Percentiles rank a stretch among this genome's conserved stretches.
Conservation (phyloP, 805 yeast species). For the Saccharomyces cerevisiae region DNA sequence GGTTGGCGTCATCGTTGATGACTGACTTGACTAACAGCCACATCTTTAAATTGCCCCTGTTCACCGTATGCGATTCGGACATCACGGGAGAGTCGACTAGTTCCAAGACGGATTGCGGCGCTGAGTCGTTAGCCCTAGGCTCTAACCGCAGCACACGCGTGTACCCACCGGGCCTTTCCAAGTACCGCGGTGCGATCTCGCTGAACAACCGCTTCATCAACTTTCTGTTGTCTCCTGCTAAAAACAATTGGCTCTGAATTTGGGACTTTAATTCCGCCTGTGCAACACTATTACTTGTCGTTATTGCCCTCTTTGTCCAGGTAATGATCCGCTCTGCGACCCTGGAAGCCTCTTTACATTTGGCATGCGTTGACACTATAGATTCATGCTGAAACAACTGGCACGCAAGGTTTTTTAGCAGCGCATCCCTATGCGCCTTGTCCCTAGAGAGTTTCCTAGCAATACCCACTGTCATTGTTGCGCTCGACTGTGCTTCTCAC, state of each 20-base stretch:
- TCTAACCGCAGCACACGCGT: slow-evolving; percentile 80
- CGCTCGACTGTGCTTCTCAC: not conserved
- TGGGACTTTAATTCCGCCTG: slow-evolving; percentile 14
- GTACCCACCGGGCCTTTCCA: slow-evolving; percentile 64
- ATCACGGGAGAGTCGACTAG: slow-evolving; percentile 56
- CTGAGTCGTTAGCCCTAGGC: slow-evolving; percentile 80
- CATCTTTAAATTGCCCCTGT: slow-evolving; percentile 26
- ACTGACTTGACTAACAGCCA: slow-evolving; percentile 22
- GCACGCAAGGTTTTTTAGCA: slow-evolving; percentile 57
- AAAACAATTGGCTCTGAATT: slow-evolving; percentile 36
- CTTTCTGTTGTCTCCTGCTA: slow-evolving; percentile 38
- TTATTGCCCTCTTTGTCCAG: slow-evolving; percentile 39
- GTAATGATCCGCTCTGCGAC: slow-evolving; percentile 57
- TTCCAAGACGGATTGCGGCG: slow-evolving; percentile 83
- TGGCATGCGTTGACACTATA: slow-evolving; percentile 63
- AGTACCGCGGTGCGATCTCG: slow-evolving; percentile 58
- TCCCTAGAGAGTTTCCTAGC: slow-evolving; percentile 33
- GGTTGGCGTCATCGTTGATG: slow-evolving; percentile 20
- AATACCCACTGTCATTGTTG: slow-evolving; percentile 25
- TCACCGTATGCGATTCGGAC: slow-evolving; percentile 6
- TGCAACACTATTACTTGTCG: slow-evolving; percentile 13
- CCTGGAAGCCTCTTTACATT: slow-evolving; percentile 62
- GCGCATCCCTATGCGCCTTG: slow-evolving; percentile 45
- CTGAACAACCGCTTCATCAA: slow-evolving; percentile 58
- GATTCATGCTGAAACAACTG: slow-evolving; percentile 64